Conservation (phyloP, 805 yeast species). For the Torulaspora franciscae region DNA sequence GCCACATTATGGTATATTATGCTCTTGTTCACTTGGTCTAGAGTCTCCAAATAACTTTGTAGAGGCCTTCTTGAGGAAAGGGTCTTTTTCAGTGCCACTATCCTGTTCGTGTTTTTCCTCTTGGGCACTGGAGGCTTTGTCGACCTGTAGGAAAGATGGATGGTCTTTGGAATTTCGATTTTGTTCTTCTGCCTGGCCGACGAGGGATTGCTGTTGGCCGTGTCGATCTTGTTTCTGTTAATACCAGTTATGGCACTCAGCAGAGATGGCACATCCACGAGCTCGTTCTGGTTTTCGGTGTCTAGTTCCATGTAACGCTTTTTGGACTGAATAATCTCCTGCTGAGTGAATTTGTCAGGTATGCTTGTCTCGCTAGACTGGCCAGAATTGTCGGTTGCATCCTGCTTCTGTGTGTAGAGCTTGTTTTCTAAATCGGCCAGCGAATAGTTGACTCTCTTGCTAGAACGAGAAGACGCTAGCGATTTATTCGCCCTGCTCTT, state of each 20-base stretch:
- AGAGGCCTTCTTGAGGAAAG: slow-evolving; percentile 30
- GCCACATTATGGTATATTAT: slow-evolving; percentile 31
- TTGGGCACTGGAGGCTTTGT: slow-evolving; percentile 34
- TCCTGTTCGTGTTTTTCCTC: slow-evolving; percentile 32
- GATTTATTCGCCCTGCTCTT: slow-evolving; percentile 21
- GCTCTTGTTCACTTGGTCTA: slow-evolving; percentile 31
- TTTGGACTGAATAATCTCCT: slow-evolving; percentile 31
- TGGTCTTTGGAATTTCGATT: slow-evolving; percentile 31
- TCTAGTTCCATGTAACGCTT: slow-evolving; percentile 34
- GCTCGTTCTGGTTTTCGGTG: slow-evolving; percentile 31
- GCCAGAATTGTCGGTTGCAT: slow-evolving; percentile 8
- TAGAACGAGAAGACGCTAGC: slow-evolving; percentile 23
- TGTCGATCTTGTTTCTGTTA: slow-evolving; percentile 30
- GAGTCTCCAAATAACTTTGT: slow-evolving; percentile 32
- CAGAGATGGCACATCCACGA: slow-evolving; percentile 29
- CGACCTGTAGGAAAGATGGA: slow-evolving; percentile 31
- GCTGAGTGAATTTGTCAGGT: slow-evolving; percentile 27
- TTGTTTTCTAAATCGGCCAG: slow-evolving; percentile 34
- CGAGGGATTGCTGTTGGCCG: slow-evolving; percentile 13
- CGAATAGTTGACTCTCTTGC: slow-evolving; percentile 35
- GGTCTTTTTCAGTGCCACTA: slow-evolving; percentile 31
- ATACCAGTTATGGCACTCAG: slow-evolving; percentile 31
- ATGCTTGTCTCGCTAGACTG: slow-evolving; percentile 12
- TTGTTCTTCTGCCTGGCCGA: slow-evolving; percentile 25
- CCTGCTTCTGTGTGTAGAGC: slow-evolving; percentile 22